Conservation (phyloP, 768 basidiomycete species). For the Auricularia auricula-judae region DNA sequence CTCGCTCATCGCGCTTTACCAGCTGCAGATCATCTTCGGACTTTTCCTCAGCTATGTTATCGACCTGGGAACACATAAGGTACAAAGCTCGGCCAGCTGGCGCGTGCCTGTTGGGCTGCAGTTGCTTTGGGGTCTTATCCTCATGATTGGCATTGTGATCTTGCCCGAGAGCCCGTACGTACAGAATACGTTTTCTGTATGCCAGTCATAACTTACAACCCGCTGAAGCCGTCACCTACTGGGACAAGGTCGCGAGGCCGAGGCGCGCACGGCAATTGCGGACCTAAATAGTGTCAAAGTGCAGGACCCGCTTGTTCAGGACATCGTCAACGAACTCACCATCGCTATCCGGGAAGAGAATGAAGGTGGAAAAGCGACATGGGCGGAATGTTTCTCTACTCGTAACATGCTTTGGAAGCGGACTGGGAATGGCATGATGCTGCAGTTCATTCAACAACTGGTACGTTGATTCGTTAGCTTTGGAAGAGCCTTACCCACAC, state of each 20-base stretch:
- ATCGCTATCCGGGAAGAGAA: conserved; percentile 62
- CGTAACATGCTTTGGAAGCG: conserved; percentile 61
- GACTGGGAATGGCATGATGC: conserved; percentile 71
- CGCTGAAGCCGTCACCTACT: conserved; percentile 54
- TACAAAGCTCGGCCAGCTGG: conserved; percentile 57
- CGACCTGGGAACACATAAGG: conserved; percentile 51
- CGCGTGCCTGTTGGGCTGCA: conserved; percentile 52
- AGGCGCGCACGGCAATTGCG: conserved; percentile 55
- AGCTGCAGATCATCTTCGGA: conserved; percentile 44
- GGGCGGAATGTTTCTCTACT: conserved; percentile 67
- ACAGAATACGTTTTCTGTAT: not conserved
- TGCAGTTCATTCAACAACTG: conserved; percentile 71
- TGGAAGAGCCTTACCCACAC: not conserved
- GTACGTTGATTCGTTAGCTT: too few relatives aligned
- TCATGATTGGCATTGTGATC: conserved; percentile 63
- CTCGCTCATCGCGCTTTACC: conserved; percentile 60
- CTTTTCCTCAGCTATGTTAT: conserved; percentile 63
- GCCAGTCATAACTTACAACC: not conserved
- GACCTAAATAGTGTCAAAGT: conserved; percentile 50
- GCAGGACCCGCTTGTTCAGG: conserved; percentile 48
- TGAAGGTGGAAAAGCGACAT: conserved; percentile 68
- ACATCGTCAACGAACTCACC: conserved; percentile 52
- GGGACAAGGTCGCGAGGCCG: conserved; percentile 37
- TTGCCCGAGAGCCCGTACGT: conserved; percentile 69
- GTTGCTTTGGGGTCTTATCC: conserved; percentile 53